Conservation (phyloP, 2,329 filamentous ascomycete species). For the Eutypa lata region DNA sequence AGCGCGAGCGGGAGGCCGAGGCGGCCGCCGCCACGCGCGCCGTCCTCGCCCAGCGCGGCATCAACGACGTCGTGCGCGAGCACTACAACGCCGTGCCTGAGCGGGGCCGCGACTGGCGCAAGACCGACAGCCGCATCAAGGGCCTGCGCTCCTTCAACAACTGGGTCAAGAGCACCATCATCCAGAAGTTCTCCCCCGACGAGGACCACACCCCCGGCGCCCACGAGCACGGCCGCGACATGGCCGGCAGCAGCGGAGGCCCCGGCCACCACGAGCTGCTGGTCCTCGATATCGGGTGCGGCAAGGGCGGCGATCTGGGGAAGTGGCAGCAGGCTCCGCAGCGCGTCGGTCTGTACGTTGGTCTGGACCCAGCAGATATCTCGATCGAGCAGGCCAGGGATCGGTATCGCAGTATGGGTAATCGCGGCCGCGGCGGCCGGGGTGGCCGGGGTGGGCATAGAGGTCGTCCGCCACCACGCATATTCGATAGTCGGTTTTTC, state of each 20-base stretch:
- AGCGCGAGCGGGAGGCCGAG: conserved; percentile 47
- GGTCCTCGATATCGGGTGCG: conserved; percentile 91
- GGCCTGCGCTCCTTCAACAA: conserved; percentile 95
- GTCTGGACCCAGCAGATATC: conserved; percentile 87
- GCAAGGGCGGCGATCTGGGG: conserved; percentile 90
- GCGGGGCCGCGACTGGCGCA: conserved; percentile 89
- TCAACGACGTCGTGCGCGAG: conserved; percentile 82
- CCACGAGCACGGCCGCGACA: conserved; percentile 45
- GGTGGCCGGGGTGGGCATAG: conserved; percentile 46
- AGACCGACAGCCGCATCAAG: conserved; percentile 91
- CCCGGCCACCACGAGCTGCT: conserved; percentile 65
- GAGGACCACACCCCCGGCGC: conserved; percentile 67
- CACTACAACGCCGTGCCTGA: conserved; percentile 97
- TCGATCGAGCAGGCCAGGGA: conserved; percentile 88
- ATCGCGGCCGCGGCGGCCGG: conserved; percentile 50
- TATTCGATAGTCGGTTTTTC: conserved; percentile 85
- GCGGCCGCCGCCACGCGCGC: conserved; percentile 35
- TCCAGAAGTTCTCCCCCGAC: conserved; percentile 89
- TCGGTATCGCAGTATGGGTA: conserved; percentile 72
- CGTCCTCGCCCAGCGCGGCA: conserved; percentile 51
- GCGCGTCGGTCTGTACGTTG: conserved; percentile 87
- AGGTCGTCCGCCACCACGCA: conserved; percentile 46
- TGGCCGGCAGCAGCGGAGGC: conserved; percentile 35
- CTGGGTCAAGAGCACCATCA: conserved; percentile 96
- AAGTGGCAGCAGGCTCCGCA: conserved; percentile 98